Evolutionary conservation across 805 yeast species (phyloP), one percentile per base, ranked within the genome.

Genomic region (Candida insectorum): DNA sequence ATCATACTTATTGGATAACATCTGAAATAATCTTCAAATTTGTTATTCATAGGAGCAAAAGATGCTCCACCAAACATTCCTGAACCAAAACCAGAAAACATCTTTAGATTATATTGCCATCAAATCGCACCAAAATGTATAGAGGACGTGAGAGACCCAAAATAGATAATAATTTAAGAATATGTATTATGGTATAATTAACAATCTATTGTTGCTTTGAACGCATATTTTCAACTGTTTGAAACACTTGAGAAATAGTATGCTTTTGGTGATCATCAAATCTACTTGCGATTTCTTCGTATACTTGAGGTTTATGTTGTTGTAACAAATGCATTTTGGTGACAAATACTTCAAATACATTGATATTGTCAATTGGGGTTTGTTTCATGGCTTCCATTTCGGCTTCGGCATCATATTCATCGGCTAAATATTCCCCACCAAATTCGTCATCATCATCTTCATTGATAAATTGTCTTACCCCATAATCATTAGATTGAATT

Each of bases 1-100:
- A 91, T 85, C 87, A 85, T 85, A 1, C 83, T 71, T 20, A 91
- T 76, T 2, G 98, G 97, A 56, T 88, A 93, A 52, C 96, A 83
- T 51, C 99, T 73, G 65, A 86, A 93, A 58, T 75, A 85, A 43
- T 88, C 96, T 48, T 85, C 88, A 61, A 88, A 93, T 31, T 54
- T 60, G 41, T 56, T 59, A 38, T 46, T 53, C 41, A 46, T 43
- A 6, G 66, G 58, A 17, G 58, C 55, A 10, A 56, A 46, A 3
- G 56, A 45, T 11, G 59, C 60, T 5, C 45, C 43, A 16, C 68
- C 66, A 45, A 65, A 65, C 41, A 62, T 43, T 2, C 47, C 49
- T 6, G 65, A 48, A 9, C 73, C 73, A 43, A 66, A 66, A 16
- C 68, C 64, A 22, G 70, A 60, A 44, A 66, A 66, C 73, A 66